Evolutionary conservation across 192 early-diverging fungal species (phyloP), one percentile per base, ranked within the genome.

Genomic region (Rhizophlyctis rosea): DNA sequence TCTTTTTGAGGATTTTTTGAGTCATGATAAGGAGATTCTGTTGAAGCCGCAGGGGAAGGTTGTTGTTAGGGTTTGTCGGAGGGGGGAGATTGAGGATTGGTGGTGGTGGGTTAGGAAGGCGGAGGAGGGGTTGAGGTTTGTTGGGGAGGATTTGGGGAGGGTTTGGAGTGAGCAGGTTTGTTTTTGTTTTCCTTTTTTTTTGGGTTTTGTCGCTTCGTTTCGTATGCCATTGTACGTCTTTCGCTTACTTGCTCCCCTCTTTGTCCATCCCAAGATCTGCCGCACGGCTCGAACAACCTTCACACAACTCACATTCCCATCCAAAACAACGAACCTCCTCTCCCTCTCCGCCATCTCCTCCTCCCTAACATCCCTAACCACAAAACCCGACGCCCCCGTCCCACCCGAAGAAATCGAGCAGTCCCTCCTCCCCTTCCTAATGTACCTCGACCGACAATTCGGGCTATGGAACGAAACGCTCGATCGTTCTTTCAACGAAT

Each of bases 31-130:
- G 18, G 39, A 23, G 18, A 21, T 76, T 23, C 4, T 1, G n/a
- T 58, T 80, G 61, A 59, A 61, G 29, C 73, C 76, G 11, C 48
- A 73, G 59, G 81, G 81, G 2, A 55, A 21, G 47, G 61, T 82
- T 13, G 25, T 47, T 16, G 48, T 82, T 0, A 36, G 75, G 23
- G 66, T 80, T 16, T 16, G 25, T 14, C 34, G 65, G 52, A 47
- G 48, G 13, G 81, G 81, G n/a, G 65, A 71, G 54, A 68, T 79
- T 32, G 71, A 80, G 30, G 81, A 80, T 49, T 34, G 56, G 7
- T 62, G 32, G n/a, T 82, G 54, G 39, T 79, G 71, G 69, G 73
- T 77, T 3, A 25, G 57, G 27, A 54, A 65, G 30, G 65, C 71
- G 3, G 39, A 68, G 50, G 65, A 82, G 36, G 36, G 34, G 13